Conservation (phyloP, 2,329 filamentous ascomycete species). For the Penicillium sp. region DNA sequence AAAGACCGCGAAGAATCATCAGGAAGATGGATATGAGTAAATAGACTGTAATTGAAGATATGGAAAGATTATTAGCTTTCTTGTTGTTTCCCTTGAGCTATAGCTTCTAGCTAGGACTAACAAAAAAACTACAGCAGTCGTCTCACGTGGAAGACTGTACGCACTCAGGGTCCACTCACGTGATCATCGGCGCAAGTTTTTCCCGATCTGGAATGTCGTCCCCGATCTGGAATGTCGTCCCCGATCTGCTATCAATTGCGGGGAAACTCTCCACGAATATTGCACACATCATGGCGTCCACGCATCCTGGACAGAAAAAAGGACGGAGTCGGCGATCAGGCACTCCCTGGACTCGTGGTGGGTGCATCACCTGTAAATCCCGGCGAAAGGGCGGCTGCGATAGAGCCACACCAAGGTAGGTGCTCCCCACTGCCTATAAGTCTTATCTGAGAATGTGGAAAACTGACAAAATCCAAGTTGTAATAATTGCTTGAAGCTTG, state of each 20-base stretch:
- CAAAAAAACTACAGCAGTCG: not conserved
- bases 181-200: conserved; percentile 20
- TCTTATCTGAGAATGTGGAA: not conserved
- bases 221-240: conserved; percentile 21
- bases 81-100: no score
- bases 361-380: conserved; percentile 46
- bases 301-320: conserved; percentile 24
- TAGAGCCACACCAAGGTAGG: conserved; percentile 42
- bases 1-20: no score
- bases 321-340: conserved; percentile 33
- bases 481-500: conserved; percentile 40
- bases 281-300: conserved; percentile 7
- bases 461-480: conserved; percentile 15
- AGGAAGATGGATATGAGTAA: no score
- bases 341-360: conserved; percentile 43
- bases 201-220: conserved; percentile 28
- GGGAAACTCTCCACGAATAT: conserved; percentile 13
- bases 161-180: conserved; percentile 18
- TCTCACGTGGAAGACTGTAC: not conserved
- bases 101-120: not conserved
- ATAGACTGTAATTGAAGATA: not conserved
- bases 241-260: conserved; percentile 25
- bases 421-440: not conserved
- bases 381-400: conserved; percentile 44
- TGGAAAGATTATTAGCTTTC: not conserved